Evolutionary conservation across 805 yeast genomes (phyloP), one percentile per base, ranked within the genome.

Genomic region (Suhomyces canberraensis): DNA sequence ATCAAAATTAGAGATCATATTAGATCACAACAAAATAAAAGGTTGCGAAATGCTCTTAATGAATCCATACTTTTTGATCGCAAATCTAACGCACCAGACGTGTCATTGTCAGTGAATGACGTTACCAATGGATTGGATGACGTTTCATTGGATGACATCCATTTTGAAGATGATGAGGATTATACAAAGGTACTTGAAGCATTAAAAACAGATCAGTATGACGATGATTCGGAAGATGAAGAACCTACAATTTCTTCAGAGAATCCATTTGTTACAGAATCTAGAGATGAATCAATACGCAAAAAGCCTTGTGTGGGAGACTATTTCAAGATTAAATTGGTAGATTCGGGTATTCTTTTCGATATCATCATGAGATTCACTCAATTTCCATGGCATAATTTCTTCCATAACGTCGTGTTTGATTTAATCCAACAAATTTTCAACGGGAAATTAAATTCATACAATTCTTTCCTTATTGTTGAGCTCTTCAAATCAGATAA

Each of bases 351-450:
- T 24, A 78, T 88, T 40, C 71, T 90, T 21, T 65, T 77, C 15
- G 74, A 78, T 16, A 80, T 90, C n/a, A 63, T 89, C 17, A 62
- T 73, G 18, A 79, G 84, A 73, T 87, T 93, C 53, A 81, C 90
- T 60, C 67, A 74, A 42, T 88, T 81, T 60, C 96, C 98, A 5
- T 93, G 98, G 98, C 93, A 93, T 59, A 93, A 93, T 56, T 93
- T 93, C 54, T 75, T 93, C 69, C 98, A 93, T 61, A 93, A 91
- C 54, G 98, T 93, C 40, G 96, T 93, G 7, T 93, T 91, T 69
- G 99, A 93, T 62, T 78, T 93, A 44, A 83, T 93, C 21, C 99
- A 93, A 60, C 99, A 93, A 58, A 79, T 93, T 14, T 76, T 93
- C 58, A 89, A 88, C 59, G 98, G 96, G 71, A 91, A 86, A 45